phyloP scores from a whole-genome alignment of 495 filamentous ascomycete genomes.

The Penicillium bovifimosum region DNA sequence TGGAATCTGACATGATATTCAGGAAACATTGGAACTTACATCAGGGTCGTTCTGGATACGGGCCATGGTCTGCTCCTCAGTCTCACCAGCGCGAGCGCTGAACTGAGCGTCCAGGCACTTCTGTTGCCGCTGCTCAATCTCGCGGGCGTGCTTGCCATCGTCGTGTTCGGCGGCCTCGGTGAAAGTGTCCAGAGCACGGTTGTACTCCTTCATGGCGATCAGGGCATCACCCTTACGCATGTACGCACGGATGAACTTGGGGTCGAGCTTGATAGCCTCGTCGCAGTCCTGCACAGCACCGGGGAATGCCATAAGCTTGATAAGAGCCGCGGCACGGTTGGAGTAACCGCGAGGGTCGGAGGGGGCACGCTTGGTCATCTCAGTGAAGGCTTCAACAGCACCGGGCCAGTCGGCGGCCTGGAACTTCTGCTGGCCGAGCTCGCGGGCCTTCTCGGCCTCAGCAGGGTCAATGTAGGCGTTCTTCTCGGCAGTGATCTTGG shows the following conservation, averaged over 20 bases:
- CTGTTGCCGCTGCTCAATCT: constrained; percentile 91
- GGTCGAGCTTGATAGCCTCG: constrained; percentile 80
- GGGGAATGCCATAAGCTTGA: constrained; percentile 94
- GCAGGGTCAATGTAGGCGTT: constrained; percentile 81
- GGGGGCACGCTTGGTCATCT: constrained; percentile 96
- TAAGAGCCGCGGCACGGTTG: constrained; percentile 93
- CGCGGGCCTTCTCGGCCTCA: constrained; percentile 92
- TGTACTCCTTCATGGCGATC: constrained; percentile 96
- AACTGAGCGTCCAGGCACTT: constrained; percentile 93
- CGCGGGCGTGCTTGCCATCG: constrained; percentile 68
- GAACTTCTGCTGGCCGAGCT: constrained; percentile 92
- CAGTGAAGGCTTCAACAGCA: constrained; percentile 88
- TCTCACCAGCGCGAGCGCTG: constrained; percentile 83
- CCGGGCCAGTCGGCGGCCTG: constrained; percentile 95
- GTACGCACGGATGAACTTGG: constrained; percentile 91
- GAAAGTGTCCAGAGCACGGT: constrained; percentile 84
- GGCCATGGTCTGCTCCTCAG: constrained; percentile 92
- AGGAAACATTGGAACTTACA: constrained; percentile 45
- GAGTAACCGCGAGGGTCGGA: constrained; percentile 91
- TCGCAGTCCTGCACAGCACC: constrained; percentile 91
- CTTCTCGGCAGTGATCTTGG: constrained; percentile 70
- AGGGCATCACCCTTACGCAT: constrained; percentile 90
- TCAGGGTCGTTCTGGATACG: constrained; percentile 89
- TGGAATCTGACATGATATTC: too few species aligned
- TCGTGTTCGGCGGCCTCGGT: constrained; percentile 75